Evolutionary conservation across 768 basidiomycete genomes (phyloP).

Genomic region (Serendipita sp.): DNA sequence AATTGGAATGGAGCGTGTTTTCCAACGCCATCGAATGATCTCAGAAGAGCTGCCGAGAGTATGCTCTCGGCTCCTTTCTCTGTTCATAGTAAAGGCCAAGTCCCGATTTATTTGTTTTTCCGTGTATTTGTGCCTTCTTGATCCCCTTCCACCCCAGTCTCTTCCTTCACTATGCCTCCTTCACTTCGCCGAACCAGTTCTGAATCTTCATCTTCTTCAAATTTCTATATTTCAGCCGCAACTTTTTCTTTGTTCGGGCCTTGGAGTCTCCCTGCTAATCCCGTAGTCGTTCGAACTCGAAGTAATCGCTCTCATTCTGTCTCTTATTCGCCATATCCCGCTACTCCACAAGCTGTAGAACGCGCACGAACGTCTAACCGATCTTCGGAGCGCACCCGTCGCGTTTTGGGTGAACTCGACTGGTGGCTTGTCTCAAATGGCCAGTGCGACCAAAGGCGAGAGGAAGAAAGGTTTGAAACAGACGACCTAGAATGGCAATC

Average conservation of each 20-base stretch:
- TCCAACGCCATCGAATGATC: no score
- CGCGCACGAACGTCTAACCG: not conserved
- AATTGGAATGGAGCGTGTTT: no score
- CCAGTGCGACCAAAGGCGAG: not conserved
- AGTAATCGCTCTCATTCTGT: not conserved
- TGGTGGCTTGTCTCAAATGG: not conserved
- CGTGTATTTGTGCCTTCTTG: not conserved
- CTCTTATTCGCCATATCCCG: not conserved
- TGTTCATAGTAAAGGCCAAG: no score
- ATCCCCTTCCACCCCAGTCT: not conserved
- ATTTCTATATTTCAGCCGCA: not conserved
- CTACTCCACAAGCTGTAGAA: not conserved
- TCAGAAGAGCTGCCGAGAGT: no score
- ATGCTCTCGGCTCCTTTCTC: no score
- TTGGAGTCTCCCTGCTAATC: not conserved
- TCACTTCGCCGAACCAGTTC: not conserved
- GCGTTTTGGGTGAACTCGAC: not conserved
- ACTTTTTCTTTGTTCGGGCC: not conserved
- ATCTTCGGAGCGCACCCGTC: not conserved
- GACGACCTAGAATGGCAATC: not conserved
- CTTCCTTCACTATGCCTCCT: not conserved
- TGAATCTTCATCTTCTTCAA: not conserved
- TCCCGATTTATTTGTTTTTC: not conserved
- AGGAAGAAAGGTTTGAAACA: not conserved
- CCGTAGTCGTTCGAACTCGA: not conserved